Evolutionary conservation across 2,329 filamentous ascomycete genomes (phyloP), one percentile per base, ranked within the genome.

Genomic region (Trematosphaeria pertusa): DNA sequence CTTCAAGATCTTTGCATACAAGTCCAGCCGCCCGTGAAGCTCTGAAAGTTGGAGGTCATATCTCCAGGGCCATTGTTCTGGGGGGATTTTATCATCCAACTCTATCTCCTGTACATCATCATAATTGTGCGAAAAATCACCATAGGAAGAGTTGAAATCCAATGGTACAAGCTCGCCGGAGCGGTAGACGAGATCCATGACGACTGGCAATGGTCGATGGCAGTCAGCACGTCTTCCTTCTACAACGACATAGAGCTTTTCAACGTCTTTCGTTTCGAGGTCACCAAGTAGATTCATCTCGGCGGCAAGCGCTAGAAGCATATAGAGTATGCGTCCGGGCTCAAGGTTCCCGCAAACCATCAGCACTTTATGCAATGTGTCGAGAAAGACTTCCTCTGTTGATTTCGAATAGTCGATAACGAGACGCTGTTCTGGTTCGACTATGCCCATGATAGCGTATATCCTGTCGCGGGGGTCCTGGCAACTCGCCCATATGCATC

Each of bases 1-100:
- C 28, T 31, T 31, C 28, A 31, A 31, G 28, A 31, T 31, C 28
- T 31, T 31, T 31, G 28, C 28, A 31, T 31, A 31, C 28, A 31
- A 31, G 28, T 31, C 28, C 28, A 31, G 28, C 28, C 28, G 28
- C 28, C 11, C 28, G 24, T 31, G 28, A 31, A 31, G 28, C 28
- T 31, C 28, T 31, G 28, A 31, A 31, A 31, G 28, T 14, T 31
- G 28, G 28, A 31, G 28, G 28, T 31, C 28, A 12, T 31, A 31
- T 31, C 28, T 12, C 28, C 28, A 31, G 28, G 28, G 11, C 28
- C 28, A 31, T 31, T 31, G 28, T 31, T 12, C 28, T 31, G 28
- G 28, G 28, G 11, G 28, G 28, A 31, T 31, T 31, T 31, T 31
- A 31, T 31, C 28, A 31, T 31, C 28, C 12, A 31, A 12, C 28